Base-by-base conservation (phyloP, 331 rosid genomes). In the Quercus lobata region DNA sequence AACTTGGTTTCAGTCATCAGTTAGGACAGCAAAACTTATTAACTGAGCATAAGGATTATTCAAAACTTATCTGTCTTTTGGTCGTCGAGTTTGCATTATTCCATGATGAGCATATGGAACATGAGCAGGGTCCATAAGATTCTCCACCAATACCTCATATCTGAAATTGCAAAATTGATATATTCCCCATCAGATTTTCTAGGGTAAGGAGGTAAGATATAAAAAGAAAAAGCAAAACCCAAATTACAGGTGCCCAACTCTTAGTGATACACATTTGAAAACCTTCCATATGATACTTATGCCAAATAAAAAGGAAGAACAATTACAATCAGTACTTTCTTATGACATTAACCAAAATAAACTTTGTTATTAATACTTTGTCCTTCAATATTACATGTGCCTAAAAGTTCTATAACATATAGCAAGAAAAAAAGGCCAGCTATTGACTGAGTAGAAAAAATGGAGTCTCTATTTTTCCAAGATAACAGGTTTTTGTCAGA, bases 101-200 rank as follows among this genome's bases (percentile, higher is more conserved):
- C 97, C 92, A 82, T 89, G 87, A 81, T 91, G 96, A 7, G 98
- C 95, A 74, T 91, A 92, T 11, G 97, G 92, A 82, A 90, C 91
- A 82, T 91, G 97, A 37, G 96, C 83, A 77, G 97, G 97, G 84
- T 92, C 97, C 96, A 91, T 89, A 73, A 90, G 97, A 84, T 92
- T 94, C 75, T 94, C 97, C 49, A 84, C 81, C 90, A 94, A 79
- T 57, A 92, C 87, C 83, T 94, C 98, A 62, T 94, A 92, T 83
- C 98, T 94, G 87, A 53, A 88, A 85, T 79, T 58, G 37, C 79
- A 74, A 66, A 34, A 12, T 25, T 56, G 29, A 69, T 76, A 68
- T 60, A 25, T 62, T 74, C 19, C 30, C 35, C 34, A 44, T 78
- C 74, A 71, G 49, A 15, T 61, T 3, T 25, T 27, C 70, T 57